These are phyloP conservation scores for Citropsis articulata DNA, from an alignment of 345 rosid species.

Conservation along the genomic window DNA sequence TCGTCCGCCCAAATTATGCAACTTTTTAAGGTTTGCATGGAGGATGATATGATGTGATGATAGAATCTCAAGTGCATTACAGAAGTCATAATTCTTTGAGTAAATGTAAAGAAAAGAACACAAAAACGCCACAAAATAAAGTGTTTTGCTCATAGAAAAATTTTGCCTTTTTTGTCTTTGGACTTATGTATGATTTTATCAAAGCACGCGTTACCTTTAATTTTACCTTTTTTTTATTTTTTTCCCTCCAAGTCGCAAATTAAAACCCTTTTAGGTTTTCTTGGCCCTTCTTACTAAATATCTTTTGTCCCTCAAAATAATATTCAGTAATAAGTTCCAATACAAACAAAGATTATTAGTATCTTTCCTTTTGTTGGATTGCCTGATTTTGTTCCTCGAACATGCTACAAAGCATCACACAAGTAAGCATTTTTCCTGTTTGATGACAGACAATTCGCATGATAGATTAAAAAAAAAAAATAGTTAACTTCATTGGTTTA, in stretches of 20 bases:
- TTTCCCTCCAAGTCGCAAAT: slow-evolving; percentile 1
- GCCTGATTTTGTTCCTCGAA: slow-evolving; percentile 20
- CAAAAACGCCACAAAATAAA: background rate
- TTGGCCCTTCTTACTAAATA: background rate
- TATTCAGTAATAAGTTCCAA: background rate
- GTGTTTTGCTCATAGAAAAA: slow-evolving; percentile 1
- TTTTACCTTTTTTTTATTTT: background rate
- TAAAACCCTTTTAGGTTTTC: background rate
- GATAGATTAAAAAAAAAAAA: too few relatives aligned
- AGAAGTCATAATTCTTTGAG: slow-evolving; percentile 20
- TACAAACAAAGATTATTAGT: background rate
- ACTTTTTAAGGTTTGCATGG: background rate
- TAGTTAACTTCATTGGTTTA: too few relatives aligned
- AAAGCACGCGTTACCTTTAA: slow-evolving; percentile 10
- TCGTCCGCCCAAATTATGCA: background rate
- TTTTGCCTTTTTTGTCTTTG: background rate
- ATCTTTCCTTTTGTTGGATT: slow-evolving; percentile 2
- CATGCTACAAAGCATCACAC: slow-evolving; percentile 4
- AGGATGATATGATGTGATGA: background rate
- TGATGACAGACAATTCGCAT: background rate
- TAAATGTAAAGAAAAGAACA: slow-evolving; percentile 18
- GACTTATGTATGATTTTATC: slow-evolving; percentile 13
- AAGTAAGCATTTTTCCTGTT: background rate
- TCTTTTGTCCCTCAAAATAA: background rate
- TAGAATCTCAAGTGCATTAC: background rate